phyloP scores from a whole-genome alignment of 345 rosid species.

The Draba incana region DNA sequence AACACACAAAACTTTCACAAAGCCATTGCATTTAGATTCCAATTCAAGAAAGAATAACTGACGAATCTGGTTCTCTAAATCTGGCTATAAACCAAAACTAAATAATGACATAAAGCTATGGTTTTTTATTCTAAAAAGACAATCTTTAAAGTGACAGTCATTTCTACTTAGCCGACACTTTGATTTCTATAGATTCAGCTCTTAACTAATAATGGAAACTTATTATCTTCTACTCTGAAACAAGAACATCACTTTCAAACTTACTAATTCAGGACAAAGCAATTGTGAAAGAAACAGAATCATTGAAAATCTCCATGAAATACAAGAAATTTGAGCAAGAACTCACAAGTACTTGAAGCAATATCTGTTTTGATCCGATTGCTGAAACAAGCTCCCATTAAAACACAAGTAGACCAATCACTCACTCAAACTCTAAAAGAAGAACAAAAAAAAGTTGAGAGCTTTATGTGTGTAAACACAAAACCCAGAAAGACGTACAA shows the following conservation, averaged over 20 bases:
- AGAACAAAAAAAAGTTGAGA: not conserved
- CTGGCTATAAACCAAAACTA: conserved; percentile 9
- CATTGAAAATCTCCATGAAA: conserved; percentile 17
- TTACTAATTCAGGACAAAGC: conserved; percentile 12
- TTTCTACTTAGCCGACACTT: conserved; percentile 29
- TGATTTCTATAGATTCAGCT: conserved; percentile 2
- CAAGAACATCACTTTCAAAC: conserved; percentile 1
- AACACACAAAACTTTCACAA: conserved; percentile 14
- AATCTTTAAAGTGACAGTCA: conserved; percentile 13
- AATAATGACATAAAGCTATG: no score
- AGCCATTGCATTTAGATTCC: conserved; percentile 15
- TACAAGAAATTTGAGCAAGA: not conserved
- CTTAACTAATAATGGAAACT: conserved; percentile 33
- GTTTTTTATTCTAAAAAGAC: conserved; percentile 1
- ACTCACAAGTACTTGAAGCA: conserved; percentile 65
- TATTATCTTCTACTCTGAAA: not conserved
- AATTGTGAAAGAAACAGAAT: conserved; percentile 20
- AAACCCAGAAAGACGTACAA: conserved; percentile 34
- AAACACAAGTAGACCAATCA: conserved; percentile 24
- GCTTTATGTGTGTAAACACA: conserved; percentile 31
- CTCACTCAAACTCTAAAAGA: conserved; percentile 27
- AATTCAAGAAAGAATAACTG: not conserved
- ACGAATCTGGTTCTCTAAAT: conserved; percentile 10
- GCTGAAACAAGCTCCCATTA: conserved; percentile 90
- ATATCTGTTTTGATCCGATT: conserved; percentile 84